Evolutionary conservation across 345 rosid genomes (phyloP).

Genomic region (Moricandia moricandioides): DNA sequence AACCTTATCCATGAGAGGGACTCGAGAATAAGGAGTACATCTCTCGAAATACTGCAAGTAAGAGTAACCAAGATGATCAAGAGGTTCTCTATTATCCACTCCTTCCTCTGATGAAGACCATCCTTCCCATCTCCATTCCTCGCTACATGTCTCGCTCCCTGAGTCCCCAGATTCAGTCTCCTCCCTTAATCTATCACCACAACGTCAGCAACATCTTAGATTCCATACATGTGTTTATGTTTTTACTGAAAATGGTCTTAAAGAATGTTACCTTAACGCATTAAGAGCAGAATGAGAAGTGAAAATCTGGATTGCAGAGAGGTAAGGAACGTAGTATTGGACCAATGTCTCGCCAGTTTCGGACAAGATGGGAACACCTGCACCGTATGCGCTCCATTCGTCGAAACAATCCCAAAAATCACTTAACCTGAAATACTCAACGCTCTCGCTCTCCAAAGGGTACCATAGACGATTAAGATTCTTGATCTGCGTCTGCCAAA

Average conservation of each 20-base stretch:
- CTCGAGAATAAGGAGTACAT: slow-evolving; percentile 81
- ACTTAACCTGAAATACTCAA: slow-evolving; percentile 70
- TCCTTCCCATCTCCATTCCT: slow-evolving; percentile 82
- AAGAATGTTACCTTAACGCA: slow-evolving; percentile 48
- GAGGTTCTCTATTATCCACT: slow-evolving; percentile 62
- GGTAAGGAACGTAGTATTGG: slow-evolving; percentile 95
- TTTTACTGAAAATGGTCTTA: background rate
- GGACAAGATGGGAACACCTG: slow-evolving; percentile 75
- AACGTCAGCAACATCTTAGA: slow-evolving; percentile 25
- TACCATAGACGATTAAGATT: slow-evolving; percentile 78
- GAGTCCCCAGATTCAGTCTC: slow-evolving; percentile 75
- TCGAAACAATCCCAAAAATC: slow-evolving; percentile 89
- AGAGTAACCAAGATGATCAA: slow-evolving; percentile 68
- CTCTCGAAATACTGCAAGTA: slow-evolving; percentile 82
- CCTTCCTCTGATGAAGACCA: slow-evolving; percentile 87
- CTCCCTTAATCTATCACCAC: slow-evolving; percentile 27
- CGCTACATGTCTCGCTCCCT: slow-evolving; percentile 76
- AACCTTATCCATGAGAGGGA: slow-evolving; percentile 98
- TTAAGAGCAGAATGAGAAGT: slow-evolving; percentile 62
- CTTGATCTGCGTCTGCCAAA: slow-evolving; percentile 69
- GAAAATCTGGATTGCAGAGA: slow-evolving; percentile 91
- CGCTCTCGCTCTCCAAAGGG: slow-evolving; percentile 70
- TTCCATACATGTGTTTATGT: background rate
- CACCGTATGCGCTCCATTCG: slow-evolving; percentile 99
- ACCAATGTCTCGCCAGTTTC: slow-evolving; percentile 65